Conservation (phyloP, 2,329 filamentous ascomycete species). For the Myrmaecium sp. region DNA sequence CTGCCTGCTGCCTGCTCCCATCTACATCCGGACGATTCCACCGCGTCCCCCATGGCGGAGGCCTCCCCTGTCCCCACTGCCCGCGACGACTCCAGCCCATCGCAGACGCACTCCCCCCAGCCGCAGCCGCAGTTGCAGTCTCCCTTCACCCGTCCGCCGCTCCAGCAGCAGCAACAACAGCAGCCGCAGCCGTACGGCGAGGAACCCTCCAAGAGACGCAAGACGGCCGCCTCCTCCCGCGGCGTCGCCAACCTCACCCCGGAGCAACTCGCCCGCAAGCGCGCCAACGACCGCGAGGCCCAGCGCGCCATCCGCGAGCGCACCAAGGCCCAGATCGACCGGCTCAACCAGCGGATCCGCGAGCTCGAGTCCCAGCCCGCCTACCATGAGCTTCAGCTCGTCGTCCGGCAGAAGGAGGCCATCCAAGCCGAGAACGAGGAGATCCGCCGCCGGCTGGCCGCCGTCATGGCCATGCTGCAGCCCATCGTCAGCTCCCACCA, state of each 20-base stretch:
- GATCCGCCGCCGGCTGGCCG: slow-evolving; percentile 50
- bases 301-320: slow-evolving; percentile 72
- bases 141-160: too few relatives aligned
- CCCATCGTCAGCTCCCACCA: slow-evolving; percentile 32
- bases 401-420: slow-evolving; percentile 57
- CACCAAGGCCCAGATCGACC: slow-evolving; percentile 64
- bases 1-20: too few relatives aligned
- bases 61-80: too few relatives aligned
- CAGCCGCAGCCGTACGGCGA: too few relatives aligned
- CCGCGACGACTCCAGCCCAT: too few relatives aligned
- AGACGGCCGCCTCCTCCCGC: slow-evolving; percentile 33
- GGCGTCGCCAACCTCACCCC: slow-evolving; percentile 78
- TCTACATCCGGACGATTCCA: too few relatives aligned
- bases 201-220: slow-evolving; percentile 17
- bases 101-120: too few relatives aligned
- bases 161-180: too few relatives aligned
- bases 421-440: slow-evolving; percentile 67
- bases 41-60: too few relatives aligned
- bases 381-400: slow-evolving; percentile 66
- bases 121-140: too few relatives aligned
- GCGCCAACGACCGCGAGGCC: slow-evolving; percentile 79
- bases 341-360: slow-evolving; percentile 52
- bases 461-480: slow-evolving; percentile 47
- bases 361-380: slow-evolving; percentile 67
- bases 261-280: slow-evolving; percentile 75